phyloP scores from a whole-genome alignment of 2,329 filamentous ascomycete species.

The Talaromyces rugulosus region DNA sequence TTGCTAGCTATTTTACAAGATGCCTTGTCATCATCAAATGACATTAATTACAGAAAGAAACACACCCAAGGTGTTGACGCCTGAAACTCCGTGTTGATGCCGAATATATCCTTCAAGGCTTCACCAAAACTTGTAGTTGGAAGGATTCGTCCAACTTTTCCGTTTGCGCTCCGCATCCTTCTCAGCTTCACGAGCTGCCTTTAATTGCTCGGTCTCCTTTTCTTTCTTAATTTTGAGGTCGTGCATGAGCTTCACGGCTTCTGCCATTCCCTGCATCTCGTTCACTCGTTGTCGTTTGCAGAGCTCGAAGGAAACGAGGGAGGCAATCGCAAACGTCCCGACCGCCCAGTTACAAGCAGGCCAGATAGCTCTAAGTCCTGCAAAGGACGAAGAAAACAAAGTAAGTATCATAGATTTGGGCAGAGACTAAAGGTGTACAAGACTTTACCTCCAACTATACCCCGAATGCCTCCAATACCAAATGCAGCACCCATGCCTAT shows the following conservation, averaged over 20 bases:
- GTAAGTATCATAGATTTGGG: background rate
- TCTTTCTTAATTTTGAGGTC: constrained; percentile 66
- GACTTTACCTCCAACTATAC: constrained; percentile 67
- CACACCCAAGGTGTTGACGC: constrained; percentile 12
- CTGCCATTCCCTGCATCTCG: constrained; percentile 78
- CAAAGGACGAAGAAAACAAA: constrained; percentile 8
- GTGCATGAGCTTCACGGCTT: constrained; percentile 77
- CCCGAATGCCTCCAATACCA: constrained; percentile 67
- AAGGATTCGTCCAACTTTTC: constrained; percentile 40
- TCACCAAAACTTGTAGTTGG: constrained; percentile 47
- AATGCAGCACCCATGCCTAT: constrained; percentile 79
- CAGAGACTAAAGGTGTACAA: constrained; percentile 6
- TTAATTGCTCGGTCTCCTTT: constrained; percentile 41
- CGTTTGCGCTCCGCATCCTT: constrained; percentile 35
- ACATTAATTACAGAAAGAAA: constrained; percentile 5
- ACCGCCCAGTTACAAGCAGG: constrained; percentile 82
- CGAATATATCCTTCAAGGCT: background rate
- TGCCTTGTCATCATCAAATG: constrained; percentile 3
- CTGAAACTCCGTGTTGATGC: constrained; percentile 29
- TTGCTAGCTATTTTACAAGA: constrained; percentile 14
- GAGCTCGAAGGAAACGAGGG: constrained; percentile 74
- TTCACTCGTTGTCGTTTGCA: constrained; percentile 70
- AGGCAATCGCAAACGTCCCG: constrained; percentile 65
- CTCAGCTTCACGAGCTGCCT: constrained; percentile 31
- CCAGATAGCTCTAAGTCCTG: constrained; percentile 53